Conservation (phyloP, 495 filamentous ascomycete species). For the Hypoxylon lenormandii region DNA sequence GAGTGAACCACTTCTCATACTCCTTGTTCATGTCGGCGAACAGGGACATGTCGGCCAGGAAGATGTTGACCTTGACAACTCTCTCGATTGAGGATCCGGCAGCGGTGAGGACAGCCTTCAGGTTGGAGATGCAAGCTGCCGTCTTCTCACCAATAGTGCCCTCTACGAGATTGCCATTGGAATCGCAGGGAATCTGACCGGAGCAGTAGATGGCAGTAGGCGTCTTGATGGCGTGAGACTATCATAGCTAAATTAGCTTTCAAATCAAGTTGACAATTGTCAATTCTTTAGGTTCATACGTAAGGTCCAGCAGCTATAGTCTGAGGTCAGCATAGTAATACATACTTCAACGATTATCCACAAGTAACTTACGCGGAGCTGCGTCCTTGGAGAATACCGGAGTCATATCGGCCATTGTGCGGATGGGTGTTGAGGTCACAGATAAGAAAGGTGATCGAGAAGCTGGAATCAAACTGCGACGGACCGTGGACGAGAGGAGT, state of each 20-base stretch:
- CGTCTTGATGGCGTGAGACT: constrained; percentile 92
- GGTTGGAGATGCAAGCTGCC: constrained; percentile 77
- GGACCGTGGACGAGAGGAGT: constrained; percentile 30
- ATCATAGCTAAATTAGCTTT: constrained; percentile 25
- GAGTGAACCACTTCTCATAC: constrained; percentile 86
- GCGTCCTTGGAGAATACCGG: constrained; percentile 66
- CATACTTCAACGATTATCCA: not conserved
- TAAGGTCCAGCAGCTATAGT: constrained; percentile 67
- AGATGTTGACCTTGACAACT: constrained; percentile 85
- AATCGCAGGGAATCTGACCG: constrained; percentile 88
- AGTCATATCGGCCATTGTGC: constrained; percentile 61
- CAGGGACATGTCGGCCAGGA: constrained; percentile 85
- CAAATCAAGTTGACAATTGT: not conserved
- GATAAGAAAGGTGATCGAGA: constrained; percentile 32
- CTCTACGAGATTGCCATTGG: constrained; percentile 76
- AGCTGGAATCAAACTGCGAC: constrained; percentile 32
- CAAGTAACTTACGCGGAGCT: constrained; percentile 61
- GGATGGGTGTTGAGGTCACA: constrained; percentile 30
- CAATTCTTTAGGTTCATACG: constrained; percentile 52
- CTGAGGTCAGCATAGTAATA: constrained; percentile 22
- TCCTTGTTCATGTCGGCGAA: constrained; percentile 87
- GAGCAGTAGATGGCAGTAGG: constrained; percentile 88
- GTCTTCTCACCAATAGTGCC: constrained; percentile 84
- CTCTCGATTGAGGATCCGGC: constrained; percentile 79
- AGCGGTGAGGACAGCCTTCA: constrained; percentile 78